Base-by-base conservation (phyloP, 345 rosid species). In the Arabis hirsuta region DNA sequence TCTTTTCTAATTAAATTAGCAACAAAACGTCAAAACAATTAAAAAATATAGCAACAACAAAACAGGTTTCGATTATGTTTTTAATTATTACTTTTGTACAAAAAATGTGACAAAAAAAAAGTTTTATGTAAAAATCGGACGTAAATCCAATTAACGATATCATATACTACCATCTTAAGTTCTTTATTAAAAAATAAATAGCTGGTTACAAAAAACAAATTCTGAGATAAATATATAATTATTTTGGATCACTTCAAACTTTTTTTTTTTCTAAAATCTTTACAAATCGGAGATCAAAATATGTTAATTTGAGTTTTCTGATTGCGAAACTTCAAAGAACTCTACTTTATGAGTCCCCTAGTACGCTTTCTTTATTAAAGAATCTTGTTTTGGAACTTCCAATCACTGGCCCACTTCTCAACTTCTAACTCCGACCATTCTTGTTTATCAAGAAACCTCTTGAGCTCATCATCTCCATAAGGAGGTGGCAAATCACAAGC, bases 401-500 rank as follows among this genome's bases (percentile, higher is more conserved):
- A 20, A 16, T 62, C 29, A 34, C 68, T 42, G 6, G 69, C 54
- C 85, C 80, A 78, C 57, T 13, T 76, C 70, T 65, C 82, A 52
- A 81, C 82, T 39, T 65, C 39, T 60, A 62, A 72, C 10, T 43
- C 45, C 2, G 31, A 45, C 12, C 38, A 71, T 67, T 70, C 62
- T 29, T 82, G 78, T 60, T 69, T 82, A 61, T 77, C 39, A 31
- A 71, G 24, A 10, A 82, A 65, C 1, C 47, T 76, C 47, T 55
- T 36, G 38, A 84, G 76, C 7, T 52, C 79, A 3, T 7, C 19
- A 5, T 65, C 68, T 31, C 64, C 73, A 72, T 62, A 80, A 57
- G 87, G 78, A 32, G 71, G 57, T 39, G 86, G 86, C 83, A 86
- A 41, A n/a, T 20, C 6, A 59, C 90, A 88, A 39, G 94, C 80